A percentile compares a stretch with the other conserved stretches of the same genome.
Conservation (phyloP, 2,329 filamentous ascomycete genomes). For the Alternaria longipes region DNA sequence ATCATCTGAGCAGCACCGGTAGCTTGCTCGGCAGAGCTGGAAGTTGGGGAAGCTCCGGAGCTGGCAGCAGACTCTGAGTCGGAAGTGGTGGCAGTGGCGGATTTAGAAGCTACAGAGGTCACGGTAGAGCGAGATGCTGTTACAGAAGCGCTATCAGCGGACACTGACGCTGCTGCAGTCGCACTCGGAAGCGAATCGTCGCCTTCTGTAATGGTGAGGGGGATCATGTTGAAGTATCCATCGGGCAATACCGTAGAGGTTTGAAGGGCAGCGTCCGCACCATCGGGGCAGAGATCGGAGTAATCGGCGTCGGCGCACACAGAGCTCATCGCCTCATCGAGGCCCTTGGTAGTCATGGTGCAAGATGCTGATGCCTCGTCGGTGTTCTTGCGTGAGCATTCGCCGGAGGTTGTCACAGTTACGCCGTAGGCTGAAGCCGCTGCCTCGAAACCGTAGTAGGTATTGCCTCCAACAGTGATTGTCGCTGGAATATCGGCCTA, state of each 20-base stretch:
- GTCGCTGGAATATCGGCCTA: neutral
- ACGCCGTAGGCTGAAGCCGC: slow-evolving; percentile 14
- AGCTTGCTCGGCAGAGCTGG: slow-evolving; percentile 5
- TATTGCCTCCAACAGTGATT: slow-evolving; percentile 31
- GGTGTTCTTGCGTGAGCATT: slow-evolving; percentile 23
- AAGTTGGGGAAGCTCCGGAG: slow-evolving; percentile 6
- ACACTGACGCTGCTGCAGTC: slow-evolving; percentile 31
- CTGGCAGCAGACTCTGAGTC: slow-evolving; percentile 4
- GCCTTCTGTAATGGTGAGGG: slow-evolving; percentile 41
- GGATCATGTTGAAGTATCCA: slow-evolving; percentile 26
- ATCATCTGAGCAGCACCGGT: slow-evolving; percentile 23
- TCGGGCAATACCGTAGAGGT: slow-evolving; percentile 10
- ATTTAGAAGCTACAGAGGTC: slow-evolving; percentile 5
- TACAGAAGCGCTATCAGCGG: slow-evolving; percentile 20
- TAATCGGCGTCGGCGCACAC: slow-evolving; percentile 14
- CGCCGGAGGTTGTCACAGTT: slow-evolving; percentile 19
- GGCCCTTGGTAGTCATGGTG: slow-evolving; percentile 21
- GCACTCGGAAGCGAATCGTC: slow-evolving; percentile 35
- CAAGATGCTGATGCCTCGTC: slow-evolving; percentile 27
- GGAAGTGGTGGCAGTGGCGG: neutral
- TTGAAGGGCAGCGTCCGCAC: neutral
- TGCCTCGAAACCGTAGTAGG: slow-evolving; percentile 26
- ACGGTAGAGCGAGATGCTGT: slow-evolving; percentile 9
- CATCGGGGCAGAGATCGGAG: neutral
- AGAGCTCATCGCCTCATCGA: slow-evolving; percentile 14